Evolutionary conservation across 139 green algal genomes (phyloP), one percentile per base, ranked within the genome.

Genomic region (Coelastrella sp.): DNA sequence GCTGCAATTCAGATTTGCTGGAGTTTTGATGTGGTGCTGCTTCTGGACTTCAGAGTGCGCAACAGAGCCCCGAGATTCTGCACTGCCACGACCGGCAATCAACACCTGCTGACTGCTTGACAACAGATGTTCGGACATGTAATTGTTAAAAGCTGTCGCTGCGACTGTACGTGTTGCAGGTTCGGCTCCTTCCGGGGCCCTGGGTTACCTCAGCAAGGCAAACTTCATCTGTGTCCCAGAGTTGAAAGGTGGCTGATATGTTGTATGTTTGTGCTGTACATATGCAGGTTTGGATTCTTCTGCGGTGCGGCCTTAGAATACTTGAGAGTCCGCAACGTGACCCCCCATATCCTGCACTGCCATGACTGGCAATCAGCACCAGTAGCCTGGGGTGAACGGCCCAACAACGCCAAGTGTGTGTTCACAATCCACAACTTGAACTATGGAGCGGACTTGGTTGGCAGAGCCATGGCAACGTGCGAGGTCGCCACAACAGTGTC

Each of bases 381-480:
- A 2, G 92, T 95, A 11, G 91, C 92, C 0, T 96, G 87, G 82
- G 93, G 92, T 4, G 92, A 98, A 73, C 82, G 92, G 91, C 68
- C 79, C 57, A 83, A 88, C 68, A 76, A 83, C 58, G 89, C 92
- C 19, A 91, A 90, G 79, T 89, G 68, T 57, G 92, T 97, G 2
- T 99, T 99, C 94, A 99, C 97, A 56, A 99, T 99, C 92, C 97
- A 99, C 94, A 99, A 99, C 94, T 92, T 99, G 23, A 96, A 97
- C 83, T 99, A 97, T 90, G 97, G 97, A 56, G 95, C 93, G 0
- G 97, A 98, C 86, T 94, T 97, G 16, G 98, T 99, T 47, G 96
- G 93, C 3, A 80, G 94, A 16, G 96, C 96, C 79, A 97, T 97
- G 93, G 85, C 89, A 11, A 81, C 92, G 0, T 94, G 91, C 20